phyloP scores from a whole-genome alignment of 1,284 basidiomycete species.

The Chondrostereum purpureum region DNA sequence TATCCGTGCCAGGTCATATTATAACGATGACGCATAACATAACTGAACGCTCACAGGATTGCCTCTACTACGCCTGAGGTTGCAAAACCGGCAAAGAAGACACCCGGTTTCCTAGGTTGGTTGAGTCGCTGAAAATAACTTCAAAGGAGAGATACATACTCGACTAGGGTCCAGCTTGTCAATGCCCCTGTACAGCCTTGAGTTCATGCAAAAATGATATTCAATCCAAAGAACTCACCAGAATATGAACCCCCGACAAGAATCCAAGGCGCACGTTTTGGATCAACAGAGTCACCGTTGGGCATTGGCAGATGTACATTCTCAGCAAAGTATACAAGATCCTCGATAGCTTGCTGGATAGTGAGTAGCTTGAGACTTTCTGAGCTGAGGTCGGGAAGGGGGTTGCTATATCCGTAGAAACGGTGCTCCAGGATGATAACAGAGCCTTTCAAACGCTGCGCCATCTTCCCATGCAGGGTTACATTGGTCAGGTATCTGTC shows the following conservation, averaged over 20 bases:
- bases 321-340: slow-evolving; percentile 1
- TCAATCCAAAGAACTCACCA: not conserved
- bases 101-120: not conserved
- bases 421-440: not conserved
- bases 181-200: not conserved
- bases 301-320: slow-evolving; percentile 4
- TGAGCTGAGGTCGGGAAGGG: not conserved
- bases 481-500: not conserved
- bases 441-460: not conserved
- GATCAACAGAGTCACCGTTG: not conserved
- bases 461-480: not conserved
- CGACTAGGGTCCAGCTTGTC: slow-evolving; percentile 3
- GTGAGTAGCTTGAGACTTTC: slow-evolving; percentile 1
- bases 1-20: not conserved
- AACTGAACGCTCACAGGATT: not conserved
- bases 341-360: slow-evolving; percentile 1
- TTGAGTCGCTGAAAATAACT: not conserved
- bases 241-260: slow-evolving; percentile 1
- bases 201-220: not conserved
- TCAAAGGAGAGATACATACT: not conserved
- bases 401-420: slow-evolving; percentile 1
- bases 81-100: slow-evolving; percentile 1
- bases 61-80: slow-evolving; percentile 1
- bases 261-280: slow-evolving; percentile 3
- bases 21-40: not conserved